Percentiles rank a stretch among this genome's conserved stretches.
Conservation (phyloP, 1,139 yeast species). For the Nakaseomyces uthaithaninus region DNA sequence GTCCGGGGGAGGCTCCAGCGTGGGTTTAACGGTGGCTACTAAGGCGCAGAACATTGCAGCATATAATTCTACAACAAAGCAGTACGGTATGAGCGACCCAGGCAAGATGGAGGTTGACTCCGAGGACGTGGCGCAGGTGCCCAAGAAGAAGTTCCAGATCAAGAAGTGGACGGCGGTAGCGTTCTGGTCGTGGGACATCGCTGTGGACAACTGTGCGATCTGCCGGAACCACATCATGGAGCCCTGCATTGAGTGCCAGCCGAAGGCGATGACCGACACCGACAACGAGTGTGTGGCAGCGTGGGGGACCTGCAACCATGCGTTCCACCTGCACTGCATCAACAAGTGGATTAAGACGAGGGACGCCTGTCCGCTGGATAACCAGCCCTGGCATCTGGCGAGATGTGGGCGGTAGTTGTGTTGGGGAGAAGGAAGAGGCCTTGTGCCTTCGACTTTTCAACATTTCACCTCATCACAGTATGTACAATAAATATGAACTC, state of each 20-base stretch:
- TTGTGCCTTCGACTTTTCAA: not conserved
- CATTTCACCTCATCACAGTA: not conserved
- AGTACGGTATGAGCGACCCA: too few relatives aligned
- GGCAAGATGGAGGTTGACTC: slow-evolving; percentile 22
- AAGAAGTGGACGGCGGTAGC: slow-evolving; percentile 98
- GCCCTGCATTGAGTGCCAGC: slow-evolving; percentile 95
- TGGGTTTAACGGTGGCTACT: too few relatives aligned
- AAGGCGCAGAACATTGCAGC: too few relatives aligned
- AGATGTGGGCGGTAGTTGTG: slow-evolving; percentile 50
- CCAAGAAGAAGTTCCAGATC: slow-evolving; percentile 52
- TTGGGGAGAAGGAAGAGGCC: not conserved
- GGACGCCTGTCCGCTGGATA: slow-evolving; percentile 95
- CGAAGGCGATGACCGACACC: slow-evolving; percentile 61
- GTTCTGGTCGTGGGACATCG: slow-evolving; percentile 98
- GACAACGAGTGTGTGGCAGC: slow-evolving; percentile 87
- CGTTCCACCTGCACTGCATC: slow-evolving; percentile 68
- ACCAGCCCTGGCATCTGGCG: slow-evolving; percentile 86
- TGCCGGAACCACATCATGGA: slow-evolving; percentile 98
- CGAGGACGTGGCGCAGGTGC: slow-evolving; percentile 10
- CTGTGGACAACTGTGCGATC: slow-evolving; percentile 94
- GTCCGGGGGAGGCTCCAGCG: too few relatives aligned
- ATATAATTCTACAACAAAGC: too few relatives aligned
- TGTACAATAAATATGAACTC: too few relatives aligned
- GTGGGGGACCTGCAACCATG: slow-evolving; percentile 84
- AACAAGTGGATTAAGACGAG: slow-evolving; percentile 95